These are phyloP conservation scores for Cavenderia fasciculata DNA, from an alignment of 78 protist species.

Conservation along the genomic window DNA sequence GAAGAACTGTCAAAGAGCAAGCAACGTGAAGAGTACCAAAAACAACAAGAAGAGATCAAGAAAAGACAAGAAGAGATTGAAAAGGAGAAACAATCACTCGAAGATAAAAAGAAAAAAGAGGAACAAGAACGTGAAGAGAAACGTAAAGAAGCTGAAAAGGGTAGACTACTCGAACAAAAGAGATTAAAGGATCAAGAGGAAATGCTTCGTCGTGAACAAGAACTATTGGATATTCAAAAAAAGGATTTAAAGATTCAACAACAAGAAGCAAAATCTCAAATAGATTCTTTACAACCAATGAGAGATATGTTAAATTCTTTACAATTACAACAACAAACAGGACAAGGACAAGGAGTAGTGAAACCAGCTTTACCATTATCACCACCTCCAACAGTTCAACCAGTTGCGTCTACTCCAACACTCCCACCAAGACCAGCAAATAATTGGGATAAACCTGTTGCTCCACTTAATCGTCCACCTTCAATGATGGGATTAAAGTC, in stretches of 20 bases:
- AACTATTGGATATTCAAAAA: constrained; percentile 33
- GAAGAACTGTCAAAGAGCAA: neutral
- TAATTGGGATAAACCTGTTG: no score
- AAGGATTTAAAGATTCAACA: constrained; percentile 20
- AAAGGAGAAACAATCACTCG: neutral
- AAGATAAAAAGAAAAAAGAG: neutral
- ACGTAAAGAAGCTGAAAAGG: constrained; percentile 29
- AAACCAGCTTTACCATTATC: neutral
- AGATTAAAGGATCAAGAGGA: constrained; percentile 58
- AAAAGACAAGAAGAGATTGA: neutral
- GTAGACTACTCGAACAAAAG: constrained; percentile 3
- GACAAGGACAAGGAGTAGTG: neutral
- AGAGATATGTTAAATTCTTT: constrained; percentile 33
- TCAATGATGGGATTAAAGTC: neutral
- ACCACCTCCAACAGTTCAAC: neutral
- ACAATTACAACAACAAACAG: constrained; percentile 6
- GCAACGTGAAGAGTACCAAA: neutral
- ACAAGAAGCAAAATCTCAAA: constrained; percentile 10
- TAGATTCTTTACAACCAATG: constrained; percentile 72
- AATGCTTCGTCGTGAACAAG: constrained; percentile 33
- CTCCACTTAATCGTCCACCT: neutral
- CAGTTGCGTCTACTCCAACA: neutral
- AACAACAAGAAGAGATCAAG: constrained; percentile 2
- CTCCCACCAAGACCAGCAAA: neutral
- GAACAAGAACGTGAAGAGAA: neutral